Evolutionary conservation across 1,284 basidiomycete genomes (phyloP), one percentile per base, ranked within the genome.

Genomic region (Cryptococcus jaspeensis): DNA sequence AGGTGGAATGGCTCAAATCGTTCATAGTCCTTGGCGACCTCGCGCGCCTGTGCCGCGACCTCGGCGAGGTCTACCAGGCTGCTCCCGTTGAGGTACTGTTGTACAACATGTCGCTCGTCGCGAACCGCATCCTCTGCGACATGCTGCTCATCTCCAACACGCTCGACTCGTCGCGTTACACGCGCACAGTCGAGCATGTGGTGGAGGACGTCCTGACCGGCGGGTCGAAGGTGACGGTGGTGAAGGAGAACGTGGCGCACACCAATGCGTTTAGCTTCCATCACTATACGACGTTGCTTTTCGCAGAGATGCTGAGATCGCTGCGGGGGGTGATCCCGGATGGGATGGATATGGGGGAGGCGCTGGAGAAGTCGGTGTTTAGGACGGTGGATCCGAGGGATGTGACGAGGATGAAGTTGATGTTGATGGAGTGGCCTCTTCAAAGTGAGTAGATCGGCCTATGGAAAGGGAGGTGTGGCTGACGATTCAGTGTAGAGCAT

Each of bases 1-100:
- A 97, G 77, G 87, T 88, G 36, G 94, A 97, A 32, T 96, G 92
- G 91, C 90, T 94, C 60, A 89, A 87, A 67, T 89, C 94, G 9
- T 96, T 96, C 79, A 92, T 92, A 66, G 87, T 94, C 32, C 91
- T 91, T 6, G 84, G 93, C 7, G 92, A 91, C 25, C 79, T 97
- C 15, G 88, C 89, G 3, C 85, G 91, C 43, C 85, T 92, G 41
- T 89, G 91, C 77, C 90, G 92, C 70, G 87, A 88, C 5, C 89
- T 92, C 60, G 92, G 92, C 8, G 88, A 90, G 66, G 87, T 88
- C 0, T 92, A 77, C 83, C 35, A 80, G 81, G 53, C 83, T 84
- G 9, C 81, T 76, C 50, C 52, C 0, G 79, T 84, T 0, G 78
- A 81, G 0, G 83, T 87, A 64, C 82, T 95, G 22, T 80, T 88